A percentile compares a stretch with the other conserved stretches of the same genome.
Evolutionary conservation across 2,329 filamentous ascomycete genomes (phyloP).

Genomic region (Apiospora saccharicola): DNA sequence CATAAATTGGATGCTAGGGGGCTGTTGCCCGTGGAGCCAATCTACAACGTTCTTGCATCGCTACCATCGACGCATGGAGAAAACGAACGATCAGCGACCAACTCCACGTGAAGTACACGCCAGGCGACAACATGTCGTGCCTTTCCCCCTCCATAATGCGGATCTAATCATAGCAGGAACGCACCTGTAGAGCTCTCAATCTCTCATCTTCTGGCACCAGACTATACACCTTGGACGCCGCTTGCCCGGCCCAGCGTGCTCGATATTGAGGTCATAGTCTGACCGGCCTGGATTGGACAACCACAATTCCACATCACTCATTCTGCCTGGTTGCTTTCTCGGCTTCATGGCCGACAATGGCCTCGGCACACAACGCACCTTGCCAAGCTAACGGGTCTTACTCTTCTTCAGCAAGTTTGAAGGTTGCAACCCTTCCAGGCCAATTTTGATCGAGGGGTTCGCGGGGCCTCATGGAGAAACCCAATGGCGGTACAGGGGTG

Average conservation of each 20-base stretch:
- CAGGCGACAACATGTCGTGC: conserved; percentile 4
- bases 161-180: neutral
- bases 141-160: neutral
- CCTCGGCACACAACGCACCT: conserved; percentile 7
- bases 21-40: neutral
- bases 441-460: conserved; percentile 17
- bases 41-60: neutral
- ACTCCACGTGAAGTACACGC: neutral
- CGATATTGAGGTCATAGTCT: neutral
- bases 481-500: conserved; percentile 13
- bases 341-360: conserved; percentile 17
- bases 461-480: conserved; percentile 3
- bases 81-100: too few relatives aligned
- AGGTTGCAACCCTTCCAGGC: conserved; percentile 16
- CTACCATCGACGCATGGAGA: neutral
- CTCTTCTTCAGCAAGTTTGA: conserved; percentile 10
- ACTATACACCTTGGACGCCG: neutral
- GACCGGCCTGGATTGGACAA: neutral
- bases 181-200: neutral
- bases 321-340: conserved; percentile 21
- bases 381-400: conserved; percentile 12
- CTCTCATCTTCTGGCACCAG: neutral
- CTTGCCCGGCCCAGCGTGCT: neutral
- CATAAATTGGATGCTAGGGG: neutral
- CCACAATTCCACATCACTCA: neutral